phyloP scores from a whole-genome alignment of 1,284 basidiomycete species.

The Heliocybe sulcata region DNA sequence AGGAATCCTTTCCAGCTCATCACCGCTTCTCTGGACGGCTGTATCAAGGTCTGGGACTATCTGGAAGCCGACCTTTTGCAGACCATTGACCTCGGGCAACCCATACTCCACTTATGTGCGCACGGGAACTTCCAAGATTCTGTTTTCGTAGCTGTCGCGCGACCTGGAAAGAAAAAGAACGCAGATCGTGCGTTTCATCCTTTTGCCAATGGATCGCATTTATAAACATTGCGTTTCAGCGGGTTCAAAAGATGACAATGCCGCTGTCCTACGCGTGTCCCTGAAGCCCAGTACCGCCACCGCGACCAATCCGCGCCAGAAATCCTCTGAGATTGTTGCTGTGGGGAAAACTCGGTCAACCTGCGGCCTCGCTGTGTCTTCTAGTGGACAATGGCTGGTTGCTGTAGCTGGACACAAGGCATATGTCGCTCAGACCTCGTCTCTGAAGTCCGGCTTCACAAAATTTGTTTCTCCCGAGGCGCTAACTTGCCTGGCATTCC shows the following conservation, averaged over 20 bases:
- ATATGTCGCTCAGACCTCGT: conserved; percentile 62
- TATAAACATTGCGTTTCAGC: conserved; percentile 1
- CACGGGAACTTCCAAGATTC: conserved; percentile 61
- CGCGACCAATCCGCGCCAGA: conserved; percentile 32
- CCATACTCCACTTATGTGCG: conserved; percentile 68
- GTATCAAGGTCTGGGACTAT: conserved; percentile 90
- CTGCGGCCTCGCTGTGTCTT: conserved; percentile 63
- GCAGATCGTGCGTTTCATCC: conserved; percentile 30
- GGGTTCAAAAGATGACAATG: conserved; percentile 36
- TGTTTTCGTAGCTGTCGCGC: conserved; percentile 63
- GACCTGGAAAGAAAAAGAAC: conserved; percentile 38
- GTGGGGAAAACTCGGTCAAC: conserved; percentile 68
- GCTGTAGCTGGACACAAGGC: conserved; percentile 77
- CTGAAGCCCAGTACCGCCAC: conserved; percentile 41
- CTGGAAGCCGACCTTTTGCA: conserved; percentile 79
- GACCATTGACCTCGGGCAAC: conserved; percentile 62
- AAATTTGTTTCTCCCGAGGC: conserved; percentile 78
- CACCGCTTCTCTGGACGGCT: conserved; percentile 80
- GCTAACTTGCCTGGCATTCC: conserved; percentile 86
- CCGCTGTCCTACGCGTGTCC: conserved; percentile 52
- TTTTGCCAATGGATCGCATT: conserved; percentile 3
- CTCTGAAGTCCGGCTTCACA: conserved; percentile 63
- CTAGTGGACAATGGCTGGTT: conserved; percentile 79
- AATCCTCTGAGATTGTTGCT: conserved; percentile 41
- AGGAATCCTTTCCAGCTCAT: conserved; percentile 87